phyloP scores from a whole-genome alignment of 768 basidiomycete genomes.

The Epithele typhae region DNA sequence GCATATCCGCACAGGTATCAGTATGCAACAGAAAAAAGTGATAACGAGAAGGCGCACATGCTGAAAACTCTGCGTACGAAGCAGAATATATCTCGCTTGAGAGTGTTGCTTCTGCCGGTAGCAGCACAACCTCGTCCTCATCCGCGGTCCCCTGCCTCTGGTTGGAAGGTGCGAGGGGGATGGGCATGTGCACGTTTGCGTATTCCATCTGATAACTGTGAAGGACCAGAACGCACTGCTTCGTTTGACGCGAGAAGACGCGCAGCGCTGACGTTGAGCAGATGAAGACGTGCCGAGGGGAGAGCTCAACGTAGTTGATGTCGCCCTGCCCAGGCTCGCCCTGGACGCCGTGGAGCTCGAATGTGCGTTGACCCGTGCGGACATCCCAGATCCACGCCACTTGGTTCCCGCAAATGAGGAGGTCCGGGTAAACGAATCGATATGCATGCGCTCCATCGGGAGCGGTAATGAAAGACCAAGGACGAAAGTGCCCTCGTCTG shows the following conservation, averaged over 20 bases:
- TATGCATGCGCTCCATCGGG: slow-evolving; percentile 49
- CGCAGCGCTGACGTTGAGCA: slow-evolving; percentile 46
- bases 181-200: slow-evolving; percentile 3
- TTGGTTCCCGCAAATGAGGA: slow-evolving; percentile 44
- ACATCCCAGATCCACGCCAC: slow-evolving; percentile 63
- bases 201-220: slow-evolving; percentile 4
- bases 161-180: neutral
- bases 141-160: neutral
- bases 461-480: slow-evolving; percentile 53
- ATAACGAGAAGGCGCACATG: neutral
- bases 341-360: slow-evolving; percentile 43
- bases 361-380: slow-evolving; percentile 41
- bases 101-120: slow-evolving; percentile 3
- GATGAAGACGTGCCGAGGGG: slow-evolving; percentile 52
- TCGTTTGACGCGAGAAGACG: slow-evolving; percentile 48
- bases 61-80: slow-evolving; percentile 12
- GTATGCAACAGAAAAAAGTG: neutral
- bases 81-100: slow-evolving; percentile 8
- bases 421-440: slow-evolving; percentile 63
- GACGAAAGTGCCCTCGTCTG: slow-evolving; percentile 48
- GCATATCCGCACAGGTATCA: no score
- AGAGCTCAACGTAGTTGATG: slow-evolving; percentile 66
- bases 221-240: slow-evolving; percentile 38
- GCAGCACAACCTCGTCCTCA: neutral
- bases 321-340: slow-evolving; percentile 26